Evolutionary conservation across 495 filamentous ascomycete genomes (phyloP), one percentile per base, ranked within the genome.

Genomic region (Aspergillus incahuasiensis): DNA sequence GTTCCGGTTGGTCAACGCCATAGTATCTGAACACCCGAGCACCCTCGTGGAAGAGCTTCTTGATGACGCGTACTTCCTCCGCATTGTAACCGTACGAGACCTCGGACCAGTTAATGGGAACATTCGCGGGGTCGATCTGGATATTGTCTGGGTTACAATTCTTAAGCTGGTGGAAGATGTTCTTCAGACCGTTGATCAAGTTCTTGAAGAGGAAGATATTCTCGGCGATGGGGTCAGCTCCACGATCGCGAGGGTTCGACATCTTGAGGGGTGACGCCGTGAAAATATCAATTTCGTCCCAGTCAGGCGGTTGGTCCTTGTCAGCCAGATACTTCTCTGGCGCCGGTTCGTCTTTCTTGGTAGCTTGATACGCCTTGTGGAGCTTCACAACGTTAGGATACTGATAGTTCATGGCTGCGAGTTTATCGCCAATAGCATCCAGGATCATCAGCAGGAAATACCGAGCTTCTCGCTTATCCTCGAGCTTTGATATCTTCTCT

Each of bases 181-280:
- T 96, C 67, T 97, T 99, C 11, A 99, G 73, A 0, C 95, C 95
- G 63, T 95, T 95, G 76, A 99, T 88, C n/a, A 99, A 74, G 60
- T 97, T 99, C 72, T 90, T 95, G 76, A 99, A 97, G 1, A 99
- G 73, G 64, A 97, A 99, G 61, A 97, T 94, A 71, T 97, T 99
- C 67, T 99, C 95, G 21, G 87, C 85, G n/a, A 97, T 90, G 0
- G 95, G 92, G 68, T 97, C 92, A 13, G 88, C 86, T 38, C 85
- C 89, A 24, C 94, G 84, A 61, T 99, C 95, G 18, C 94, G 84
- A 9, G 94, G 91, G 63, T 90, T 96, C 2, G 91, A 90, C 0
- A 89, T 92, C 72, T 95, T 96, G 71, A 99, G 97, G 0, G 95
- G 95, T 61, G 90, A 94, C 7, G 95, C 95, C 40, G 81, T 87